Evolutionary conservation across 345 rosid genomes (phyloP).

Genomic region (Excoecaria agallocha): DNA sequence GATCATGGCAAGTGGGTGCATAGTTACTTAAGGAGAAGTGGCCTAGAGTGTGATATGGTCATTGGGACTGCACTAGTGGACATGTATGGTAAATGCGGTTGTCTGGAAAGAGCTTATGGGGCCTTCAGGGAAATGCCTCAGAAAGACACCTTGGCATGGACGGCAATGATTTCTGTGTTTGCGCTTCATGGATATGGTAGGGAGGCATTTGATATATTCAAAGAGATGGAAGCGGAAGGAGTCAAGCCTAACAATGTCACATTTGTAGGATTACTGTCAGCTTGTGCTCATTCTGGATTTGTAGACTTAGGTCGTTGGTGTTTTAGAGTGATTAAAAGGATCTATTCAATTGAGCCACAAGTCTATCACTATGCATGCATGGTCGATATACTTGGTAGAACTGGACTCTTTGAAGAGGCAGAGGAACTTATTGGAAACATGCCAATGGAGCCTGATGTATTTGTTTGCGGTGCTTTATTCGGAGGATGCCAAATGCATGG

Average conservation of each 20-base stretch:
- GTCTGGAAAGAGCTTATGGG: constrained; percentile 41
- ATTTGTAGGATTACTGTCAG: constrained; percentile 53
- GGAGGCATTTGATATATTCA: constrained; percentile 44
- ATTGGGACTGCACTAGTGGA: constrained; percentile 54
- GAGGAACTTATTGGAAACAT: constrained; percentile 42
- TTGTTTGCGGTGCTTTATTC: constrained; percentile 60
- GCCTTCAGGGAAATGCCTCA: constrained; percentile 44
- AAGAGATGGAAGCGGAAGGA: constrained; percentile 45
- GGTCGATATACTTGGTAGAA: constrained; percentile 51
- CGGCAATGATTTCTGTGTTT: constrained; percentile 59
- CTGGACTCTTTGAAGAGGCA: constrained; percentile 53
- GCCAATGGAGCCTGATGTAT: constrained; percentile 57
- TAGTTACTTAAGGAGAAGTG: constrained; percentile 42
- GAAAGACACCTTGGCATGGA: constrained; percentile 57
- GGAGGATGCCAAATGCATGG: constrained; percentile 65
- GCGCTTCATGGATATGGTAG: constrained; percentile 50
- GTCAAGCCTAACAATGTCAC: constrained; percentile 57
- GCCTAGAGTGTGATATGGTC: constrained; percentile 48
- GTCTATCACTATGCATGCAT: constrained; percentile 54
- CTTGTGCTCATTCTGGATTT: constrained; percentile 61
- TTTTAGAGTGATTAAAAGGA: constrained; percentile 39
- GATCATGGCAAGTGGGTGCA: constrained; percentile 57
- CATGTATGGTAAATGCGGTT: constrained; percentile 69
- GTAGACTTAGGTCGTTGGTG: constrained; percentile 48
- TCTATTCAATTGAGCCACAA: constrained; percentile 45